Base-by-base conservation (phyloP, 257 asterid genomes). In the Solanum etuberosum region DNA sequence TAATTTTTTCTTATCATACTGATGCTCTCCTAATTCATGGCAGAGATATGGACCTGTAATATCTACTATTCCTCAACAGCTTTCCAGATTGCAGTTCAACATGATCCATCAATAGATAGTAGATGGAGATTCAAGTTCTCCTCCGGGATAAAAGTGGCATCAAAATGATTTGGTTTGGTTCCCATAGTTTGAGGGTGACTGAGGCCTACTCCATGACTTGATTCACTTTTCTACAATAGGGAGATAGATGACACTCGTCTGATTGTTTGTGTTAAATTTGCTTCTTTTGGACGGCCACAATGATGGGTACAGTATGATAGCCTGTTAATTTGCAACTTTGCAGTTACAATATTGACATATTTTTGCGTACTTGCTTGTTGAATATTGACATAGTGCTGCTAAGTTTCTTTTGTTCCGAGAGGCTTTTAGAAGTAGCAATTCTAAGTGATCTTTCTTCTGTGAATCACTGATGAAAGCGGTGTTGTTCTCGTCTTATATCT, bases 1-100 rank as follows among this genome's bases (percentile, higher is more conserved):
- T 76, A 76, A 38, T 37, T 38, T 20, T 73, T 14, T 80, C 42
- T 46, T 6, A 5, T 48, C 15, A 29, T 80, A 43, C 84, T 80
- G 40, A 80, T 29, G 42, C 27, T 65, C 63, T 84, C 76, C 18
- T 38, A 29, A 63, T 32, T 63, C 57, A 43, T 88, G 29, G 46
- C 99, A 97, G 99, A 93, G 99, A 90, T 95, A 94, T 38, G 99
- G 99, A 86, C 98, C 98, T 83, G 99, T 97, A 84, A 95, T 97
- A 91, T 95, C 99, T 68, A 94, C 98, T 77, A 95, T 94, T 63
- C 99, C 98, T 0, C 98, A 95, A 92, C 99, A 97, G 95, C 94
- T 95, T 85, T 97, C 98, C 43, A 94, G 98, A 91, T 95, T 95
- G 90, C 98, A 93, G 91, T 96, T 93, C 96, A 94, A 95, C 97